Evolutionary conservation across 2,329 filamentous ascomycete genomes (phyloP).

Genomic region (Cucurbitaria berberidis): DNA sequence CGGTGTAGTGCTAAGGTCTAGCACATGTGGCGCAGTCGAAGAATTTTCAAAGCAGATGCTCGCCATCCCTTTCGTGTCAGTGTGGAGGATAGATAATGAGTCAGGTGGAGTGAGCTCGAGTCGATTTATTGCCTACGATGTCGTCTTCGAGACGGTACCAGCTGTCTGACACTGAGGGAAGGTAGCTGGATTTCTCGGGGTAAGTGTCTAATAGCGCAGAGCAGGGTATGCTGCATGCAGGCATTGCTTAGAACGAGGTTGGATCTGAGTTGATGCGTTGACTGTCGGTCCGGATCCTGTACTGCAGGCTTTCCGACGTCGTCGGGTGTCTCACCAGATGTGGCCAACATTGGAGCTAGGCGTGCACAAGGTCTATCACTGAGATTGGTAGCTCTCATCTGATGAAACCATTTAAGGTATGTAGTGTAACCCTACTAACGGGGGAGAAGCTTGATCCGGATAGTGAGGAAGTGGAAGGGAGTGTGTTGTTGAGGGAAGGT

Average conservation of each 20-base stretch:
- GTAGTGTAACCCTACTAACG: background rate
- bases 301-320: background rate
- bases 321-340: background rate
- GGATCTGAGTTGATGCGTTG: background rate
- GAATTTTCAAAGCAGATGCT: background rate
- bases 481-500: background rate
- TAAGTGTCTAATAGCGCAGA: background rate
- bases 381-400: background rate
- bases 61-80: background rate
- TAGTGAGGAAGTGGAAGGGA: background rate
- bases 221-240: background rate
- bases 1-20: background rate
- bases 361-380: background rate
- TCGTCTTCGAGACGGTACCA: background rate
- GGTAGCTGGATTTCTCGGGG: background rate
- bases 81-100: background rate
- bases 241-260: background rate
- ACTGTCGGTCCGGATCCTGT: background rate
- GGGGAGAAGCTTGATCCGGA: background rate
- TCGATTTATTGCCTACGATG: background rate
- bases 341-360: background rate
- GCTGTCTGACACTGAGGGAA: background rate
- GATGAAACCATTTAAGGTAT: background rate
- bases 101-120: background rate
- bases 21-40: background rate